Evolutionary conservation across 2,329 filamentous ascomycete species (phyloP).

Genomic region (Dothistroma septosporum): DNA sequence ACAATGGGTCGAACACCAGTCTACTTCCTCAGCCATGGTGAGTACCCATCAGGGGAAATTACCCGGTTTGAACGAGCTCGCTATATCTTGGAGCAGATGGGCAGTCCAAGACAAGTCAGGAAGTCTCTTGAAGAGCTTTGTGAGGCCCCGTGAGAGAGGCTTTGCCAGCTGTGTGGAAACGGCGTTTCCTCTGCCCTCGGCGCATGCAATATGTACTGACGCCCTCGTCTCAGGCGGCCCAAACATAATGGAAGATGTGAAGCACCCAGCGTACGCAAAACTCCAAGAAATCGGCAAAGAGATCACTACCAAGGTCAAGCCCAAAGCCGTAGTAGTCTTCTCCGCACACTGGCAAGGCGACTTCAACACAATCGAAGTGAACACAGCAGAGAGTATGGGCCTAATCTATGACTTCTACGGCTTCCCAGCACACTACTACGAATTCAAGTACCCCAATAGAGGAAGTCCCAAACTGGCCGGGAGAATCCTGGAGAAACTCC

Average conservation of each 20-base stretch:
- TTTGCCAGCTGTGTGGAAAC: too few relatives aligned
- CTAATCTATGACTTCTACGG: constrained; percentile 73
- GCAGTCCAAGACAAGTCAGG: too few relatives aligned
- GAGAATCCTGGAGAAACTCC: constrained; percentile 54
- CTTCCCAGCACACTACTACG: constrained; percentile 66
- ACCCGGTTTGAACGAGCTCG: too few relatives aligned
- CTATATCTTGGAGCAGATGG: too few relatives aligned
- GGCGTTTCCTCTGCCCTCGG: too few relatives aligned
- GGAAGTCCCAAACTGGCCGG: constrained; percentile 59
- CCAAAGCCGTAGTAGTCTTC: constrained; percentile 69
- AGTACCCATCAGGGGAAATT: too few relatives aligned
- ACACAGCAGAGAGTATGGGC: constrained; percentile 59
- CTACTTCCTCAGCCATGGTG: constrained; percentile 48
- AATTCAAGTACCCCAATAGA: constrained; percentile 61
- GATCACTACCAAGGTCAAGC: constrained; percentile 66
- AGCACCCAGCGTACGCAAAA: constrained; percentile 63
- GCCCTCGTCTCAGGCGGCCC: constrained; percentile 8
- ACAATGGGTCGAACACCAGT: constrained; percentile 41
- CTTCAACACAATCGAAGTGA: constrained; percentile 58
- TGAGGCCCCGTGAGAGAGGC: too few relatives aligned
- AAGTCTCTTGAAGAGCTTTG: too few relatives aligned
- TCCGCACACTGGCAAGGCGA: constrained; percentile 71
- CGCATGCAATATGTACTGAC: too few relatives aligned
- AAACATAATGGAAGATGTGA: constrained; percentile 60
- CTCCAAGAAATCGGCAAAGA: constrained; percentile 64